Conservation (phyloP, 768 basidiomycete genomes). For the Dendrothele bispora region DNA sequence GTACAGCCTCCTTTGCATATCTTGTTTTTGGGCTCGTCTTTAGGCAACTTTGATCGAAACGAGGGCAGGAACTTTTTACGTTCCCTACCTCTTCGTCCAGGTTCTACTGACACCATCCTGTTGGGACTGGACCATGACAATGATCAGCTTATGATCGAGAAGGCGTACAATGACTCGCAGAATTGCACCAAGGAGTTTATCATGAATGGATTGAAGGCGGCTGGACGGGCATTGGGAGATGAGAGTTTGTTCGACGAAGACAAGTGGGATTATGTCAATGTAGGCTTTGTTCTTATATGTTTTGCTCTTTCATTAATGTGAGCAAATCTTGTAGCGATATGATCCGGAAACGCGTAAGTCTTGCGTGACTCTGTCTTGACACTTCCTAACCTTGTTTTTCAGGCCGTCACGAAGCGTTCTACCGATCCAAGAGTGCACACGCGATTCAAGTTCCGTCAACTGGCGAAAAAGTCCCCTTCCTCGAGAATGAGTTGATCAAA, state of each 20-base stretch:
- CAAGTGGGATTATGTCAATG: conserved; percentile 82
- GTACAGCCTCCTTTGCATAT: conserved; percentile 66
- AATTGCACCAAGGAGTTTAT: conserved; percentile 78
- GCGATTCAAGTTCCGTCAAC: conserved; percentile 50
- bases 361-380: neutral
- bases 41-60: conserved; percentile 84
- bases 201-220: conserved; percentile 79
- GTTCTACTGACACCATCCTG: conserved; percentile 78
- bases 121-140: conserved; percentile 92
- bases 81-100: conserved; percentile 73
- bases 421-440: conserved; percentile 64
- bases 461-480: conserved; percentile 49
- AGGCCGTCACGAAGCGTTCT: conserved; percentile 88
- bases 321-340: conserved; percentile 16
- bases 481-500: conserved; percentile 73
- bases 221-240: conserved; percentile 68
- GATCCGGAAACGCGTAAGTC: conserved; percentile 9
- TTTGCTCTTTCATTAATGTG: no score
- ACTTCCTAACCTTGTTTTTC: neutral
- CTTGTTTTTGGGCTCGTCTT: conserved; percentile 87
- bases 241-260: conserved; percentile 59
- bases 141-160: conserved; percentile 65
- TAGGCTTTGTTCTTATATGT: conserved; percentile 24
- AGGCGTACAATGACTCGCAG: conserved; percentile 82
- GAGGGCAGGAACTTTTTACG: conserved; percentile 74